Evolutionary conservation across 2,329 filamentous ascomycete species (phyloP).

Genomic region (Paraphaeosphaeria minitans): DNA sequence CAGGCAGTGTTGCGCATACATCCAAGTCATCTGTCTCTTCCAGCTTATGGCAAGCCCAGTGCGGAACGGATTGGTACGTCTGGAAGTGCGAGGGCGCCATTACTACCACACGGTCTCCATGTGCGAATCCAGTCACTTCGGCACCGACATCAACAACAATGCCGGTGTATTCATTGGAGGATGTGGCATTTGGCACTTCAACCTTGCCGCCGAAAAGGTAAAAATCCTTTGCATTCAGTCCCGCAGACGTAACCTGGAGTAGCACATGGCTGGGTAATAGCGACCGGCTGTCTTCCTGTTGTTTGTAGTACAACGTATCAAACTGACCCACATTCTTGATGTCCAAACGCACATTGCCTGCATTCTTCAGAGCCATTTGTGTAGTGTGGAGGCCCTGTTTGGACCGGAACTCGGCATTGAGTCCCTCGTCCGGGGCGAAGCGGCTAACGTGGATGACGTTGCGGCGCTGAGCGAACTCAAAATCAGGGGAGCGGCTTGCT

Average conservation of each 20-base stretch:
- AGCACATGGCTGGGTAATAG: no score
- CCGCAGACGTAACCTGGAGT: conserved; percentile 29
- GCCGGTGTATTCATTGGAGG: conserved; percentile 33
- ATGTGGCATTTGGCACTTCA: conserved; percentile 31
- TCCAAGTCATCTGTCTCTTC: conserved; percentile 15
- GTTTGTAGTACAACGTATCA: conserved; percentile 32
- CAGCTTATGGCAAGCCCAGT: conserved; percentile 28
- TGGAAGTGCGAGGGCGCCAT: conserved; percentile 18
- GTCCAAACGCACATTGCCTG: conserved; percentile 10
- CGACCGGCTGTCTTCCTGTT: conserved; percentile 22
- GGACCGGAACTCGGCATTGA: conserved; percentile 22
- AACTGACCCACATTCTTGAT: conserved; percentile 37
- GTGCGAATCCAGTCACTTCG: neutral
- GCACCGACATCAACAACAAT: conserved; percentile 25
- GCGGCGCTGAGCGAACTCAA: conserved; percentile 37
- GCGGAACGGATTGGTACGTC: conserved; percentile 27
- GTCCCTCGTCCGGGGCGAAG: conserved; percentile 24
- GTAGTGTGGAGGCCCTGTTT: conserved; percentile 15
- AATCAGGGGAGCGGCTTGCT: conserved; percentile 21
- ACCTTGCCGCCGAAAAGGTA: conserved; percentile 32
- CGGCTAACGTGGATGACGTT: conserved; percentile 40
- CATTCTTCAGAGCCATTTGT: conserved; percentile 13
- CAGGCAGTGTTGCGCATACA: conserved; percentile 5
- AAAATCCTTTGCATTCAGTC: conserved; percentile 33
- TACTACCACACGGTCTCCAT: conserved; percentile 13